Base-by-base conservation (phyloP, 768 basidiomycete species). In the Xanthoconium purpureum region DNA sequence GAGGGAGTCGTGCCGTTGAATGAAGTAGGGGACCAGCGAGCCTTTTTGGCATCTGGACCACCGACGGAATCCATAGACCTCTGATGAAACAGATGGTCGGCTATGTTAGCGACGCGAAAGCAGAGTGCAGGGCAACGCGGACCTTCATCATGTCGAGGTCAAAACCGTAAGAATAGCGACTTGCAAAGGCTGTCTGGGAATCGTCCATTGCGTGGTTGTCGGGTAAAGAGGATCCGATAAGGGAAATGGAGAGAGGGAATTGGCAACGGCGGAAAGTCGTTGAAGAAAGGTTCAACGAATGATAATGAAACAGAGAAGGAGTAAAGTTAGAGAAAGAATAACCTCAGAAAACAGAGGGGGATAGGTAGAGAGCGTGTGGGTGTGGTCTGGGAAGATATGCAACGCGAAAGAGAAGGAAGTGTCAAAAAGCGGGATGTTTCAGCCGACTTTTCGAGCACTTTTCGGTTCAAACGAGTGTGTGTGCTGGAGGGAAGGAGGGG, bases 81-180 rank as follows among this genome's bases (percentile, higher is more conserved):
- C 91, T 94, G 73, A 35, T 9, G 12, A 35, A 35, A 53, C 42
- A 5, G 2, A 33, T 5, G 13, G n/a, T 32, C 8, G 29, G 24
- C 12, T 35, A 13, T 38, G 47, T 65, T 18, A 57, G 53, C 14
- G 36, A 40, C 39, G 29, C n/a, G 43, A 42, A 50, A 15, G 54
- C 24, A 30, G 39, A 36, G 43, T n/a, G 5, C 6, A 47, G 10
- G 20, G 47, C 15, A 46, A 52, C 28, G 71, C 77, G 15, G 36
- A 87, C 90, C 88, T 92, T 92, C 89, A 91, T 91, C 89, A 92
- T 91, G 74, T 92, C 89, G 82, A 91, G 77, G 69, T 91, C 89
- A 76, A 91, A 88, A 56, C 73, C 76, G 81, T 88, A 91, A 59
- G 81, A 79, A 71, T 91, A 90, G 66, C 85, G 87, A 47, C 76